Percentiles rank a stretch among this genome's conserved stretches.
Conservation (phyloP, 176 grass and related monocot genomes). For the Aegilops umbellulata region DNA sequence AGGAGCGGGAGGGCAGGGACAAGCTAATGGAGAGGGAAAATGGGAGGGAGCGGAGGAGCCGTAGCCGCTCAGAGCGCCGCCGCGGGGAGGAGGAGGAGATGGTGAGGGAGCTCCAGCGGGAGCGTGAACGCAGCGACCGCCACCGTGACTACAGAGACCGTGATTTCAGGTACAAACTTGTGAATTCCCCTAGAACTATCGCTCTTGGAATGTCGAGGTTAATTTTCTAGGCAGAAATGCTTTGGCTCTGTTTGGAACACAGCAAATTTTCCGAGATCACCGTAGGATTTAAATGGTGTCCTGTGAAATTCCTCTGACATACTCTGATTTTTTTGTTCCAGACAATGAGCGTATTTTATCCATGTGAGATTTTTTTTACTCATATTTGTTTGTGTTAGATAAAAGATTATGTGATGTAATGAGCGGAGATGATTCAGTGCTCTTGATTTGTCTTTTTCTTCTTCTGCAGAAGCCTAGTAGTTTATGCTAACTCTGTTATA, state of each 20-base stretch:
- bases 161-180: slow-evolving; percentile 58
- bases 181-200: not conserved
- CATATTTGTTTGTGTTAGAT: not conserved
- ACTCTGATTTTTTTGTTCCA: not conserved
- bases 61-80: slow-evolving; percentile 52
- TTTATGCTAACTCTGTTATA: not conserved
- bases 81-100: slow-evolving; percentile 66
- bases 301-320: not conserved
- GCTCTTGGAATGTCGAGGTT: not conserved
- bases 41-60: slow-evolving; percentile 68
- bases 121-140: slow-evolving; percentile 47
- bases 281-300: not conserved
- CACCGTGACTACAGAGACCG: slow-evolving; percentile 50
- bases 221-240: slow-evolving; percentile 7
- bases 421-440: not conserved
- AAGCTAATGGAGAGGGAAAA: slow-evolving; percentile 18
- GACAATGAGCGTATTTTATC: not conserved
- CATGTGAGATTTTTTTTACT: not conserved
- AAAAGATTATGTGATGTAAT: not conserved
- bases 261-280: not conserved
- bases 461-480: not conserved
- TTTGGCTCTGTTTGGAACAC: not conserved
- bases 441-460: not conserved
- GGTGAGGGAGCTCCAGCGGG: slow-evolving; percentile 47
- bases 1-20: slow-evolving; percentile 34